These are phyloP conservation scores for Blastobotrys arbuscula DNA, from an alignment of 1,139 yeast genomes.

Conservation along the genomic window DNA sequence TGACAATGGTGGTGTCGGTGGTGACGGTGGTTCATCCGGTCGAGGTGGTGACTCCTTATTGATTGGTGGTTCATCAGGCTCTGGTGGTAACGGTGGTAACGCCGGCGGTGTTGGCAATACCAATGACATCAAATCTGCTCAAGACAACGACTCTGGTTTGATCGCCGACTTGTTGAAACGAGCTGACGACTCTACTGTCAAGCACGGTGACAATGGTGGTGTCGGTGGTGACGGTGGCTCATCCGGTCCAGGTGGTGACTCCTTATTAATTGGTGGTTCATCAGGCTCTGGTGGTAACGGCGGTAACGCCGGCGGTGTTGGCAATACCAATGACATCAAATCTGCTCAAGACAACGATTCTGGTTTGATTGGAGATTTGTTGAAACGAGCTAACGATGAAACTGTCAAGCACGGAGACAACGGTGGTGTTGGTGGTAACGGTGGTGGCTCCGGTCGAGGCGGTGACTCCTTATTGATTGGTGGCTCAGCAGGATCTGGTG, in stretches of 20 bases:
- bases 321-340: constrained; percentile 1
- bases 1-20: constrained; percentile 7
- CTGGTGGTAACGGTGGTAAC: constrained; percentile 5
- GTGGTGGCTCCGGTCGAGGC: not conserved
- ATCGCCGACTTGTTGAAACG: constrained; percentile 1
- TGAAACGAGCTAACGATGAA: constrained; percentile 4
- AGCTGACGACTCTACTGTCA: not conserved
- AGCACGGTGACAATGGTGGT: not conserved
- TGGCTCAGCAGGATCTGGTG: constrained; percentile 2
- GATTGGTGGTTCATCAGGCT: constrained; percentile 3
- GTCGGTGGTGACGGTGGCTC: not conserved
- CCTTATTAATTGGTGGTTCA: constrained; percentile 1
- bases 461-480: constrained; percentile 5
- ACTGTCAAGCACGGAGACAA: constrained; percentile 1
- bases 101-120: constrained; percentile 4
- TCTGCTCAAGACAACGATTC: not conserved
- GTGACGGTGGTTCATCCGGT: not conserved
- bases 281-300: constrained; percentile 2
- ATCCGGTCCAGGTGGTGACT: not conserved
- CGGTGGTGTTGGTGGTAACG: constrained; percentile 8
- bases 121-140: too few species aligned
- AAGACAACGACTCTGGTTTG: not conserved
- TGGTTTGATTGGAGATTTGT: not conserved
- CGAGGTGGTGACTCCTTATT: constrained; percentile 5
- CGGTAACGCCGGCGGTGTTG: constrained; percentile 5